Percentiles rank a stretch among this genome's conserved stretches.
Evolutionary conservation across 192 early-diverging fungal genomes (phyloP).

Genomic region (Paraglomus occultum): DNA sequence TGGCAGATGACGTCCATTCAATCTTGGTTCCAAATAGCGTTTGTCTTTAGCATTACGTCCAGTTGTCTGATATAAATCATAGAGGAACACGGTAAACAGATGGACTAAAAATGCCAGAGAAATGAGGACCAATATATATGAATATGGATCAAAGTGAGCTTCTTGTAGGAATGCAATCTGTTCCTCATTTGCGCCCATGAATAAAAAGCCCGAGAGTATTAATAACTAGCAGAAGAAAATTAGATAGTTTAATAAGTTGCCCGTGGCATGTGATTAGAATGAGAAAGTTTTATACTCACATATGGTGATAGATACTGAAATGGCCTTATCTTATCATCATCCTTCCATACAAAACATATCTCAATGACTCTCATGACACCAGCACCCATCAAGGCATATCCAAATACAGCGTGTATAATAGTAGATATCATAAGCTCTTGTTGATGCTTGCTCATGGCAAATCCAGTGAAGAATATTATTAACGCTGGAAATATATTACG

Average conservation of each 20-base stretch:
- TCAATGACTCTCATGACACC: conserved; percentile 58
- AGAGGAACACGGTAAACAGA: conserved; percentile 50
- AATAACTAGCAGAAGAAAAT: conserved; percentile 34
- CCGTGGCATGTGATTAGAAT: conserved; percentile 26
- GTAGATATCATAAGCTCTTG: conserved; percentile 61
- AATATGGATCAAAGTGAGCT: conserved; percentile 54
- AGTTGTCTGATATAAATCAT: conserved; percentile 41
- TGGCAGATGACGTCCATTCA: too few species aligned
- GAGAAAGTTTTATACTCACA: conserved; percentile 34
- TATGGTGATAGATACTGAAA: conserved; percentile 43
- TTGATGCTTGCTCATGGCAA: conserved; percentile 58
- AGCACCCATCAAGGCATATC: conserved; percentile 55
- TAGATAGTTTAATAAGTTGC: conserved; percentile 24
- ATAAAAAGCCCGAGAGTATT: conserved; percentile 58
- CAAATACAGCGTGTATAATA: conserved; percentile 63
- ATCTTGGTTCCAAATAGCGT: too few species aligned
- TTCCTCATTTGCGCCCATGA: conserved; percentile 65
- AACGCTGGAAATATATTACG: conserved; percentile 62
- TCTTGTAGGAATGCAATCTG: conserved; percentile 44
- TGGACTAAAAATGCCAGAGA: conserved; percentile 61
- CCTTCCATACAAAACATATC: conserved; percentile 48
- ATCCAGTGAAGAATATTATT: conserved; percentile 61
- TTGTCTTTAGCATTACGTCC: not conserved
- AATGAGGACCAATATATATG: conserved; percentile 55
- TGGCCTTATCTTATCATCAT: conserved; percentile 31